A percentile compares a stretch with the other conserved stretches of the same genome.
phyloP scores from a whole-genome alignment of 78 protist genomes.

The Creolimax fragrantissima region DNA sequence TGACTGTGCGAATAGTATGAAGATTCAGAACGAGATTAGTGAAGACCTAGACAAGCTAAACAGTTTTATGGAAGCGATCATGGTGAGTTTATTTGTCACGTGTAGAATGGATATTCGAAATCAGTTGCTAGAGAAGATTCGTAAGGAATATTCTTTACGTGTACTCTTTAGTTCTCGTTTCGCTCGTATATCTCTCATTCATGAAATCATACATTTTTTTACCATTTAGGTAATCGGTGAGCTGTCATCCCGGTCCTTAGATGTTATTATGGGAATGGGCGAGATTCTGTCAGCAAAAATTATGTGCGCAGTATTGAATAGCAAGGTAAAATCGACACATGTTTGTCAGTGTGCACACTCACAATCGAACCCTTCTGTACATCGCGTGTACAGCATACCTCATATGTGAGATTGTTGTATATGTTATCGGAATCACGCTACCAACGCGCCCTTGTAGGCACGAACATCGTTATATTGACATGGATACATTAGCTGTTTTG shows the following conservation, averaged over 20 bases:
- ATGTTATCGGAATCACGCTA: neutral
- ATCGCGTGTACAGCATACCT: no score
- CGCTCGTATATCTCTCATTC: no score
- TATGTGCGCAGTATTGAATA: neutral
- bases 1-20: neutral
- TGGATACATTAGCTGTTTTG: no score
- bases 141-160: neutral
- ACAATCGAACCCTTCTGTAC: no score
- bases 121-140: neutral
- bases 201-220: neutral
- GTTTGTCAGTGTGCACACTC: no score
- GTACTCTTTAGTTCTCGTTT: neutral
- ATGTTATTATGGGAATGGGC: neutral
- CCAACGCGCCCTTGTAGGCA: neutral
- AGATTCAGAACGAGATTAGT: neutral
- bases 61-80: neutral
- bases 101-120: neutral
- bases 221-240: neutral
- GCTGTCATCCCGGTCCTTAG: neutral
- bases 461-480: no score
- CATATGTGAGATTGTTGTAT: no score
- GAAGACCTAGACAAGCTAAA: neutral
- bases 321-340: no score
- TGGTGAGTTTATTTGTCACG: neutral
- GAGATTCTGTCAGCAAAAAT: slow-evolving; percentile 4